phyloP scores from a whole-genome alignment of 2,329 filamentous ascomycete species.

The Aspergillus jensenii region DNA sequence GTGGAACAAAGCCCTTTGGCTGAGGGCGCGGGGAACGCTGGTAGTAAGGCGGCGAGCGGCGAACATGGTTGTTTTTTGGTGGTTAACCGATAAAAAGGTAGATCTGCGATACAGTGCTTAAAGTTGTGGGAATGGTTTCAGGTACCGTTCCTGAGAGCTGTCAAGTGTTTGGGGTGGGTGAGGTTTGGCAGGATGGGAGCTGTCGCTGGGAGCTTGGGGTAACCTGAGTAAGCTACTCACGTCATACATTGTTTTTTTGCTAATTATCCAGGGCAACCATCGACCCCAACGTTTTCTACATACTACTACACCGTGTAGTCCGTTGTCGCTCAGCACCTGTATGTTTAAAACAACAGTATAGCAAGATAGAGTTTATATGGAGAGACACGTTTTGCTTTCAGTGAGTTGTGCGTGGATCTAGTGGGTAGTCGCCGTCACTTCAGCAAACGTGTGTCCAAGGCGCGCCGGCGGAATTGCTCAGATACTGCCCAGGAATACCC shows the following conservation, averaged over 20 bases:
- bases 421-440: too few relatives aligned
- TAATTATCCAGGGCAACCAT: not conserved
- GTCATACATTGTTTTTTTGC: not conserved
- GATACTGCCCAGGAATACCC: too few relatives aligned
- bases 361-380: not conserved
- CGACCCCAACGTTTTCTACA: not conserved
- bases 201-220: not conserved
- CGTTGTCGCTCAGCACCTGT: not conserved
- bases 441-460: too few relatives aligned
- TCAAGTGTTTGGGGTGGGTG: not conserved
- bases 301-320: not conserved
- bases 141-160: conserved; percentile 2
- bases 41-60: conserved; percentile 37
- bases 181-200: not conserved
- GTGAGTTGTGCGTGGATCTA: too few relatives aligned
- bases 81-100: not conserved
- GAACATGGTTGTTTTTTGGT: conserved; percentile 31
- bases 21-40: conserved; percentile 29
- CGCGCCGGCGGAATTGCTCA: too few relatives aligned
- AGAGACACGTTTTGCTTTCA: not conserved
- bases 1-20: conserved; percentile 39
- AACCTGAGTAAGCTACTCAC: conserved; percentile 5
- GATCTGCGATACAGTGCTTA: not conserved
- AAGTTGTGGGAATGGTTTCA: not conserved
- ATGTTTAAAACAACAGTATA: not conserved